A percentile compares a stretch with the other conserved stretches of the same genome.
phyloP scores from a whole-genome alignment of 495 filamentous ascomycete species.

The Amniculicola lignicola region DNA sequence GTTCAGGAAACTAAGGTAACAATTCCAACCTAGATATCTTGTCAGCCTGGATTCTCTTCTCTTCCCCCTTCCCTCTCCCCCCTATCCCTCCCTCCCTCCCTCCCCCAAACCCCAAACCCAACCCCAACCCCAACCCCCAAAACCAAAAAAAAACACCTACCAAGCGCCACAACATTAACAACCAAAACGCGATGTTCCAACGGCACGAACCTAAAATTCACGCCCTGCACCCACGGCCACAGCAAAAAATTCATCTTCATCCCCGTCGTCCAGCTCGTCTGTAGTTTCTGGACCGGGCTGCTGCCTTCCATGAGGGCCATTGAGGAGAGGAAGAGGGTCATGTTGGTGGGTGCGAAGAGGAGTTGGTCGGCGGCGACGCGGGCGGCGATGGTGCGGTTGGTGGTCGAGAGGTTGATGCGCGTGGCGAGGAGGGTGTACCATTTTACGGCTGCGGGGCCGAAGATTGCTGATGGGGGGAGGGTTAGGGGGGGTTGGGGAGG shows the following conservation, averaged over 20 bases:
- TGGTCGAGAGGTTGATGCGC: slow-evolving; percentile 59
- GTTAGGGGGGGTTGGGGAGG: slow-evolving; percentile 16
- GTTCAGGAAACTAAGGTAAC: slow-evolving; percentile 84
- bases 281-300: slow-evolving; percentile 66
- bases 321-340: slow-evolving; percentile 75
- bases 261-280: slow-evolving; percentile 61
- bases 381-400: slow-evolving; percentile 68
- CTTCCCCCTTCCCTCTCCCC: too few relatives aligned
- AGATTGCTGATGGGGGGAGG: slow-evolving; percentile 58
- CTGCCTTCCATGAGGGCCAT: slow-evolving; percentile 87
- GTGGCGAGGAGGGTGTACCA: slow-evolving; percentile 83
- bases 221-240: slow-evolving; percentile 87
- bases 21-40: slow-evolving; percentile 83
- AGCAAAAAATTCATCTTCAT: slow-evolving; percentile 84
- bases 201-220: slow-evolving; percentile 89
- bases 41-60: too few relatives aligned
- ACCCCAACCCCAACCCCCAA: not conserved
- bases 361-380: slow-evolving; percentile 81
- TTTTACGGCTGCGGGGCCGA: slow-evolving; percentile 83
- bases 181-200: slow-evolving; percentile 80
- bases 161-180: slow-evolving; percentile 78
- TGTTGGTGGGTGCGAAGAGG: slow-evolving; percentile 79
- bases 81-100: not conserved
- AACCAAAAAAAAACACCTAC: slow-evolving; percentile 47
- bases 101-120: slow-evolving; percentile 1